Conservation (phyloP, 768 basidiomycete species). For the Rhizopogon roseolus region DNA sequence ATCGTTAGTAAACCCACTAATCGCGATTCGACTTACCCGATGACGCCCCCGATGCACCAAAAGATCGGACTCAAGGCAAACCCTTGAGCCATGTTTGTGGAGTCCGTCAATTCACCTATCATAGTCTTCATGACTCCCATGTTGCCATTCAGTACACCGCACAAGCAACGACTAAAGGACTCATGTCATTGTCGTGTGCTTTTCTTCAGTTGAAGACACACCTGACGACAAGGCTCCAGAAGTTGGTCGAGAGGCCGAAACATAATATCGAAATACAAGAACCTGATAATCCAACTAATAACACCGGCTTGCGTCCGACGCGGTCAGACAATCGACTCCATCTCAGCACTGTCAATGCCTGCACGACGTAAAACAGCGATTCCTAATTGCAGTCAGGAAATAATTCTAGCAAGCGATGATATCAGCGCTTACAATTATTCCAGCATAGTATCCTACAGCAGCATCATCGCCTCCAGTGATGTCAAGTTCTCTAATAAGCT, state of each 20-base stretch:
- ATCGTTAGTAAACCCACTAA: not conserved
- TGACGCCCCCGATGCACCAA: slow-evolving; percentile 22
- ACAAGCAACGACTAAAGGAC: slow-evolving; percentile 41
- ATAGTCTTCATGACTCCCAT: no score
- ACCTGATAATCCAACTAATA: slow-evolving; percentile 59
- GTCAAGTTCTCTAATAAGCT: slow-evolving; percentile 1
- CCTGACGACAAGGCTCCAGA: slow-evolving; percentile 53
- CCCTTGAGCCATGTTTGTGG: no score
- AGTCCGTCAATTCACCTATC: no score
- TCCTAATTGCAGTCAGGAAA: slow-evolving; percentile 37
- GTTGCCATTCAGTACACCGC: no score
- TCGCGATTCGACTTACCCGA: slow-evolving; percentile 23
- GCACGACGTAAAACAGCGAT: slow-evolving; percentile 71
- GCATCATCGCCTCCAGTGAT: slow-evolving; percentile 3
- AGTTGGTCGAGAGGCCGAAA: slow-evolving; percentile 60
- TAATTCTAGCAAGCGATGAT: not conserved
- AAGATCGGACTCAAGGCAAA: slow-evolving; percentile 24
- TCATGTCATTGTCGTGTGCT: no score
- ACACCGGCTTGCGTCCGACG: slow-evolving; percentile 70
- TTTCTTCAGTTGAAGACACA: slow-evolving; percentile 9
- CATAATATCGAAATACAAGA: slow-evolving; percentile 54
- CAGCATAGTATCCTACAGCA: slow-evolving; percentile 65
- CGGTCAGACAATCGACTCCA: slow-evolving; percentile 71
- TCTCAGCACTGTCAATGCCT: slow-evolving; percentile 63
- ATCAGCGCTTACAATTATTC: slow-evolving; percentile 48